These are phyloP conservation scores for Fusarium poae DNA, from an alignment of 2,329 filamentous ascomycete genomes.

Conservation along the genomic window DNA sequence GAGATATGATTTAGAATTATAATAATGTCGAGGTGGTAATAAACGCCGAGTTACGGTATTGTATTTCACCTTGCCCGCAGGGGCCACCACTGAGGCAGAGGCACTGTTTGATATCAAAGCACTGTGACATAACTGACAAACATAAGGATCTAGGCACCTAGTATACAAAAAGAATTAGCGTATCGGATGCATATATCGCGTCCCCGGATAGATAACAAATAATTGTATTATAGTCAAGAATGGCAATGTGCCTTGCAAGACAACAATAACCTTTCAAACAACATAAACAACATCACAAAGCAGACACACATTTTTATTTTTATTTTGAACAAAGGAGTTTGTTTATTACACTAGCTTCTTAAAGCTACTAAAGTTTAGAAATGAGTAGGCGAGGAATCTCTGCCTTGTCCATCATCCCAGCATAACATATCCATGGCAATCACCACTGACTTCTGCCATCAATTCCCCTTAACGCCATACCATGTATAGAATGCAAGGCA, in stretches of 20 bases:
- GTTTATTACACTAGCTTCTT: slow-evolving; percentile 10
- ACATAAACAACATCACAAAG: neutral
- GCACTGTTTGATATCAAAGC: neutral
- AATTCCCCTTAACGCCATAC: slow-evolving; percentile 48
- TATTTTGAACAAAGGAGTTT: slow-evolving; percentile 4
- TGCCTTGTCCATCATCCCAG: slow-evolving; percentile 22
- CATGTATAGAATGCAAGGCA: slow-evolving; percentile 49
- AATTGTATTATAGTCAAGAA: neutral
- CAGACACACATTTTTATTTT: neutral
- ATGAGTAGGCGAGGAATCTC: slow-evolving; percentile 14
- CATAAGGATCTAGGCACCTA: neutral
- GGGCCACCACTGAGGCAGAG: neutral
- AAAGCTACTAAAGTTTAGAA: slow-evolving; percentile 18
- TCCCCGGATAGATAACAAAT: neutral
- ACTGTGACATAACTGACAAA: neutral
- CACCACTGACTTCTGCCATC: slow-evolving; percentile 34
- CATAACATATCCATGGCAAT: slow-evolving; percentile 35
- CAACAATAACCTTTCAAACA: neutral
- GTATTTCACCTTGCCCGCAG: neutral
- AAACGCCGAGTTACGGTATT: slow-evolving; percentile 1
- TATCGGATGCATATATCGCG: neutral
- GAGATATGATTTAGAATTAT: neutral
- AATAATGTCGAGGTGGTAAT: neutral
- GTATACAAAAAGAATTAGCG: neutral
- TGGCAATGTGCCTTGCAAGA: neutral